phyloP scores from a whole-genome alignment of 2,329 filamentous ascomycete genomes.

The Hymenoscyphus albidus region DNA sequence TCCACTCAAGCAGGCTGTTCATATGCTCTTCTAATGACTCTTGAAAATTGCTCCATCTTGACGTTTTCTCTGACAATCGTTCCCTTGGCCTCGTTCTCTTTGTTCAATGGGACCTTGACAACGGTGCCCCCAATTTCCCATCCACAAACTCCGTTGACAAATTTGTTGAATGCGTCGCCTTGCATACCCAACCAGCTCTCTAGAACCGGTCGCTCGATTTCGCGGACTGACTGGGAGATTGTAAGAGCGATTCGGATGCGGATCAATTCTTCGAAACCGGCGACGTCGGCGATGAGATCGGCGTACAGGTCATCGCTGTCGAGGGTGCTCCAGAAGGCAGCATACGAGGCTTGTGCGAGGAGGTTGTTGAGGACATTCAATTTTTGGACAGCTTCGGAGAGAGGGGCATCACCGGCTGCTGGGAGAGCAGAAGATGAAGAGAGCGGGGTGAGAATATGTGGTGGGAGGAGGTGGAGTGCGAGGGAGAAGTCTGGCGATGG shows the following conservation, averaged over 20 bases:
- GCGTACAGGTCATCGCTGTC: constrained; percentile 95
- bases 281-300: constrained; percentile 89
- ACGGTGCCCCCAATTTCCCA: constrained; percentile 68
- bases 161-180: constrained; percentile 66
- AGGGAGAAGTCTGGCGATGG: constrained; percentile 93
- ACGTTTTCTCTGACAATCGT: constrained; percentile 94
- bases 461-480: constrained; percentile 87
- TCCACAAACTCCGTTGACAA: constrained; percentile 78
- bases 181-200: constrained; percentile 74
- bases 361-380: constrained; percentile 67
- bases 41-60: constrained; percentile 78
- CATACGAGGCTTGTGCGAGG: constrained; percentile 86
- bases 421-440: constrained; percentile 46
- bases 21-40: constrained; percentile 79
- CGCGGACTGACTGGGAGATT: constrained; percentile 75
- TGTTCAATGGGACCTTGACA: constrained; percentile 82
- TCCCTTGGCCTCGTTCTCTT: constrained; percentile 96
- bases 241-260: constrained; percentile 85
- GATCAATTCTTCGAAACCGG: constrained; percentile 92
- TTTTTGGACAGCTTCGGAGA: constrained; percentile 80
- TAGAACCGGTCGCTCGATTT: constrained; percentile 63
- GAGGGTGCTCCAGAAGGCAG: constrained; percentile 86
- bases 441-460: constrained; percentile 66
- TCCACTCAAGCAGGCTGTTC: constrained; percentile 65
- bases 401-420: constrained; percentile 57